Conservation (phyloP, 2,329 filamentous ascomycete species). For the Calonectria pseudoreteaudii region DNA sequence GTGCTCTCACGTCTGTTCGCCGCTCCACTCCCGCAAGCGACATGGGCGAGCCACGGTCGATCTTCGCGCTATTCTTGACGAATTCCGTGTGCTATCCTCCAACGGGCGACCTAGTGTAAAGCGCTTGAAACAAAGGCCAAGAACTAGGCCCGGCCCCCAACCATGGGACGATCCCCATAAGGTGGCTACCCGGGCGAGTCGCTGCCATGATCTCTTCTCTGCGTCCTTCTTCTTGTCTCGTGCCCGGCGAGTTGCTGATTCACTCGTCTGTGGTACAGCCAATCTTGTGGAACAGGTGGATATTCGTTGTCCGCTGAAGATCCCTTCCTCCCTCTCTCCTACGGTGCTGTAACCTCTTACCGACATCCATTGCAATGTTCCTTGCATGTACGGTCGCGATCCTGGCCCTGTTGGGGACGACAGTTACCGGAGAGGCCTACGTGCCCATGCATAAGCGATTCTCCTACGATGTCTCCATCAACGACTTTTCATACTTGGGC, state of each 20-base stretch:
- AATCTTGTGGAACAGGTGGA: neutral
- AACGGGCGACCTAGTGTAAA: neutral
- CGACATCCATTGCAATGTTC: neutral
- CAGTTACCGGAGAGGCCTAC: conserved; percentile 12
- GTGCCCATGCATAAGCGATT: conserved; percentile 26
- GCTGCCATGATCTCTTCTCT: neutral
- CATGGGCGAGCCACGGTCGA: neutral
- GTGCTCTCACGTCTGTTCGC: neutral
- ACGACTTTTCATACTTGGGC: conserved; percentile 27
- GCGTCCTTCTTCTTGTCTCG: neutral
- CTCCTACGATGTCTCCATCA: conserved; percentile 15
- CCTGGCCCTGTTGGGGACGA: conserved; percentile 9
- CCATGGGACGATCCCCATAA: neutral
- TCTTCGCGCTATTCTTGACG: neutral
- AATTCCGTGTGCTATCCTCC: neutral
- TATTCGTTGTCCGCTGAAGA: neutral
- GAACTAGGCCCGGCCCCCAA: neutral
- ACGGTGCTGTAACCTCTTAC: neutral
- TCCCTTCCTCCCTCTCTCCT: neutral
- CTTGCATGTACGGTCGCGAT: neutral
- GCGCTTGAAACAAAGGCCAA: neutral
- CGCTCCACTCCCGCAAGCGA: neutral
- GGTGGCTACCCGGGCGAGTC: neutral
- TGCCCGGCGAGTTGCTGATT: neutral
- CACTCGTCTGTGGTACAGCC: neutral